These are phyloP conservation scores for Eucalyptus cladocalyx DNA, from an alignment of 345 rosid genomes.

Conservation along the genomic window DNA sequence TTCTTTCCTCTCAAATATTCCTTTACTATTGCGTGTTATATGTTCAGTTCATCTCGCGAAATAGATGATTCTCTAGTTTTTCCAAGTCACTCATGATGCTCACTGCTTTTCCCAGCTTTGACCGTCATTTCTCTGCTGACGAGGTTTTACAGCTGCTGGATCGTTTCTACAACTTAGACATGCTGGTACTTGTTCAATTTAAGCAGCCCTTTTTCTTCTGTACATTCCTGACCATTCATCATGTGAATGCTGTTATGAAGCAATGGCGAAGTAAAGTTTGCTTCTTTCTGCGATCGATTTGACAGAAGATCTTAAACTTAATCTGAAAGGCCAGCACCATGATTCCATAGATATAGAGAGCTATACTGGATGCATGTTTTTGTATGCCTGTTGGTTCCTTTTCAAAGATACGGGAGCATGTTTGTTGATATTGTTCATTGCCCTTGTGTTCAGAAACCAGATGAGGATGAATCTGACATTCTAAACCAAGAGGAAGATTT, in stretches of 20 bases:
- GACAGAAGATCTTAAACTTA: not conserved
- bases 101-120: slow-evolving; percentile 43
- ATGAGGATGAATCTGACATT: slow-evolving; percentile 75
- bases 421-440: not conserved
- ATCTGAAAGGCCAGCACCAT: not conserved
- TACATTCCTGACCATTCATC: not conserved
- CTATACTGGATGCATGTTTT: not conserved
- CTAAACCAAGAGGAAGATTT: slow-evolving; percentile 88
- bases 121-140: slow-evolving; percentile 69
- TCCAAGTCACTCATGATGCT: not conserved
- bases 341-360: not conserved
- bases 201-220: not conserved
- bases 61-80: not conserved
- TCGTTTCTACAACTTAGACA: slow-evolving; percentile 86
- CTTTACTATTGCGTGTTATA: not conserved
- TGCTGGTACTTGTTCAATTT: slow-evolving; percentile 48
- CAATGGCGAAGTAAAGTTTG: not conserved
- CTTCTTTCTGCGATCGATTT: not conserved
- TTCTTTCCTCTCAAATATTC: slow-evolving; percentile 4
- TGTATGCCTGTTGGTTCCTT: not conserved
- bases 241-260: not conserved
- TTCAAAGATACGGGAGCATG: not conserved
- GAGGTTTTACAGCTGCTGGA: slow-evolving; percentile 91
- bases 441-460: slow-evolving; percentile 57
- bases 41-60: not conserved